Base-by-base conservation (phyloP, 352 stramenopile species). In the Phytophthora pistaciae region DNA sequence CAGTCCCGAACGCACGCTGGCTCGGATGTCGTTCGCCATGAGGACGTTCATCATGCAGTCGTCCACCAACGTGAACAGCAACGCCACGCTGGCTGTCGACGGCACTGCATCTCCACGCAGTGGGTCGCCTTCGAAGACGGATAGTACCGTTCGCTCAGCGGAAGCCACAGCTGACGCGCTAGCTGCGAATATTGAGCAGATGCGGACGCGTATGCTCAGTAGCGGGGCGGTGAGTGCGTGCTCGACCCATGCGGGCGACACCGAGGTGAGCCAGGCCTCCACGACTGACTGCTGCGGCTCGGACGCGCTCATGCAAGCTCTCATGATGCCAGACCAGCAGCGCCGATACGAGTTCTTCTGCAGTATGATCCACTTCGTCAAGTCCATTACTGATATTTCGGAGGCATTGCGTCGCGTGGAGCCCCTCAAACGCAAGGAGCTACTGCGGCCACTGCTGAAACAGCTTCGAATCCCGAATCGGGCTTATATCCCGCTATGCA, bases 401-500 rank as follows among this genome's bases (percentile, higher is more conserved):
- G 88, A 95, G 66, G 74, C 81, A 42, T 68, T 95, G 18, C 85
- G 88, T 14, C 80, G 83, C 50, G 77, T 91, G 16, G 88, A 95
- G 36, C 86, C 84, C 9, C 1, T 64, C 27, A 91, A 94, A 56
- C 83, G 87, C 48, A 94, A 94, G 60, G 77, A 78, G 42, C 56
- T 85, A 40, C 54, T 95, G 27, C 67, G 72, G 1, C 72, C 79
- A 38, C 75, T 81, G 5, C 71, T 95, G 29, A 77, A 85, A 46
- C 66, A 79, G n/a, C 71, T 95, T 40, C 56, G 69, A 33, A 62
- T 94, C 56, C 88, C 88, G 8, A 59, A 54, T 6, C 79, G 80
- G 40, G 87, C 84, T n/a, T 95, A 95, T 50, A 77, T 95, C 14
- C 88, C 88, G 50, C 79, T 95, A 21, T 95, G 88, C 78, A 91